These are phyloP conservation scores for Lactarius psammicola DNA, from an alignment of 768 basidiomycete species.

Conservation along the genomic window DNA sequence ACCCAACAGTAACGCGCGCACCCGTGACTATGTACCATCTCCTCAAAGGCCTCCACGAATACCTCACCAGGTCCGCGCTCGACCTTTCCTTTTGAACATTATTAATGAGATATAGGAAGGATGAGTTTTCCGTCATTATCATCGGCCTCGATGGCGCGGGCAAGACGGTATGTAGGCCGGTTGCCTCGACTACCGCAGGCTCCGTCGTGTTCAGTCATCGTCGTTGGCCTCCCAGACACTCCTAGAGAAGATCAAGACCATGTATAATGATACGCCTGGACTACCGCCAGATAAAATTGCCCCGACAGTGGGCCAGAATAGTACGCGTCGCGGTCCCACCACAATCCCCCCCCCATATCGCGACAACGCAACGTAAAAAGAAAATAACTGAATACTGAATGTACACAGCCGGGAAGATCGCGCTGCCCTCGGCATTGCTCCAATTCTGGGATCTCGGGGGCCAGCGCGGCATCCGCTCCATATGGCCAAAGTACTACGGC, in stretches of 20 bases:
- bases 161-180: conserved; percentile 62
- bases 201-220: not conserved
- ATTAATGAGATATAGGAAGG: conserved; percentile 50
- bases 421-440: conserved; percentile 87
- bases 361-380: too few relatives aligned
- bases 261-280: conserved; percentile 84
- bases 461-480: conserved; percentile 87
- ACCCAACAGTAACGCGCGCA: conserved; percentile 1
- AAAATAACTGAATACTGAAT: not conserved
- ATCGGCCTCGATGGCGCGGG: conserved; percentile 92
- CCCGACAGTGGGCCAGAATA: conserved; percentile 97
- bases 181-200: not conserved
- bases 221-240: conserved; percentile 53
- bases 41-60: conserved; percentile 86
- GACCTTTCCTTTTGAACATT: not conserved
- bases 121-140: conserved; percentile 93
- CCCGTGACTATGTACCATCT: conserved; percentile 79
- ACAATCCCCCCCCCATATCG: not conserved
- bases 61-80: conserved; percentile 70
- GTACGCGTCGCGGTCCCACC: conserved; percentile 46
- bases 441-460: conserved; percentile 98
- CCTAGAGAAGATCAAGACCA: conserved; percentile 90
- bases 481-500: conserved; percentile 94
- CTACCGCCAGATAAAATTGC: conserved; percentile 91
- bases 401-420: conserved; percentile 81